Evolutionary conservation across 2,329 filamentous ascomycete species (phyloP).

Genomic region (Amphichorda felina): DNA sequence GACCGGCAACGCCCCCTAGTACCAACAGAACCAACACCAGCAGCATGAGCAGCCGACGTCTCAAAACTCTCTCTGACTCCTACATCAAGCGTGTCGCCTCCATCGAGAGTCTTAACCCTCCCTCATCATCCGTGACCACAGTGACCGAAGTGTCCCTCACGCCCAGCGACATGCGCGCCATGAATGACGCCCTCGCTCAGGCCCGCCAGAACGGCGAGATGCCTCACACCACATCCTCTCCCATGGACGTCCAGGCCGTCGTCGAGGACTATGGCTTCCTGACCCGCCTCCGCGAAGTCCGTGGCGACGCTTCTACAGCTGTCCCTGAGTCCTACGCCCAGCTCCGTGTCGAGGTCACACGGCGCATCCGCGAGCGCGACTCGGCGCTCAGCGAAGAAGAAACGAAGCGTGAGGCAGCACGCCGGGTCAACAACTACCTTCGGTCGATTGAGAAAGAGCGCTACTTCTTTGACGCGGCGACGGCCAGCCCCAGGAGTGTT

Average conservation of each 20-base stretch:
- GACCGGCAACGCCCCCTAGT: neutral
- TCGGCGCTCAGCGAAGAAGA: slow-evolving; percentile 8
- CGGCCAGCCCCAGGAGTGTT: neutral
- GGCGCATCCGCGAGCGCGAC: slow-evolving; percentile 23
- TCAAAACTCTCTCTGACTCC: neutral
- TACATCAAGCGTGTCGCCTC: neutral
- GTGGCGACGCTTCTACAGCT: slow-evolving; percentile 6
- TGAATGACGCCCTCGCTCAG: slow-evolving; percentile 14
- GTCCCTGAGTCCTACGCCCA: slow-evolving; percentile 10
- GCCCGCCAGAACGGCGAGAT: slow-evolving; percentile 20
- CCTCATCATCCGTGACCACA: neutral
- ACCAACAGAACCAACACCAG: neutral
- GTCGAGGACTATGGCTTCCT: slow-evolving; percentile 20
- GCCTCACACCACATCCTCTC: slow-evolving; percentile 15
- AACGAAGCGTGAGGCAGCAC: slow-evolving; percentile 9
- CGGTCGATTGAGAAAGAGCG: slow-evolving; percentile 8
- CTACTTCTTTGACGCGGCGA: neutral
- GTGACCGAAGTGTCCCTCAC: slow-evolving; percentile 3
- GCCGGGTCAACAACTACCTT: slow-evolving; percentile 13
- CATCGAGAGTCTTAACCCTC: neutral
- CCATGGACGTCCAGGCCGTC: slow-evolving; percentile 12
- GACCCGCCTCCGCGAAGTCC: slow-evolving; percentile 13
- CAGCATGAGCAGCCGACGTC: neutral
- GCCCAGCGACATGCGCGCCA: slow-evolving; percentile 12
- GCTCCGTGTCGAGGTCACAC: slow-evolving; percentile 18